phyloP scores from a whole-genome alignment of 257 asterid species.

The Salvia splendens region DNA sequence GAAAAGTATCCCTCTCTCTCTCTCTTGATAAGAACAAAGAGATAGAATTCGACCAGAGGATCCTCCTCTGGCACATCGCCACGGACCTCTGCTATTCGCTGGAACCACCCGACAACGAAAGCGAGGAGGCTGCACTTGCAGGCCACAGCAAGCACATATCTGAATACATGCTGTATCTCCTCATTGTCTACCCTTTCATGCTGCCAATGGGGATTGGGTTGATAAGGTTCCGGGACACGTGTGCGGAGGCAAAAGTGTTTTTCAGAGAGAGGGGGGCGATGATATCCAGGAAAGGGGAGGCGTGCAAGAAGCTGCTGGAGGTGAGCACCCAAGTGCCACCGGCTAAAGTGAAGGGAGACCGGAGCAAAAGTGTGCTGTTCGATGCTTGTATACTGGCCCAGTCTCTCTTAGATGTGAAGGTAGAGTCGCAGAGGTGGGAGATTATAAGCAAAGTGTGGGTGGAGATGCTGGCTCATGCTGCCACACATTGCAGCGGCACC shows the following conservation, averaged over 20 bases:
- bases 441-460: conserved; percentile 45
- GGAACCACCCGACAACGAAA: conserved; percentile 20
- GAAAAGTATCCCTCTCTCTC: neutral
- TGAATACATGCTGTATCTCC: conserved; percentile 55
- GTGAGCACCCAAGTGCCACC: conserved; percentile 50
- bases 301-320: conserved; percentile 35
- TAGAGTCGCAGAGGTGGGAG: conserved; percentile 32
- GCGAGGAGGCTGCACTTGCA: conserved; percentile 35
- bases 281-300: neutral
- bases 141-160: conserved; percentile 51
- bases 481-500: conserved; percentile 49
- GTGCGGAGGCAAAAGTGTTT: conserved; percentile 51
- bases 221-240: conserved; percentile 53
- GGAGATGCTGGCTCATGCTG: conserved; percentile 52
- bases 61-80: conserved; percentile 56
- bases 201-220: conserved; percentile 59
- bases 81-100: conserved; percentile 48
- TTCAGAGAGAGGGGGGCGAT: conserved; percentile 34
- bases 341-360: conserved; percentile 54
- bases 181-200: conserved; percentile 51
- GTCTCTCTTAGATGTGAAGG: neutral
- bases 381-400: conserved; percentile 54
- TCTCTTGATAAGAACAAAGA: conserved; percentile 23
- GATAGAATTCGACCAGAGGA: conserved; percentile 46
- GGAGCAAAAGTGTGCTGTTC: conserved; percentile 60